Percentiles rank a stretch among this genome's conserved stretches.
These are phyloP conservation scores for Acer campestre DNA, from an alignment of 345 rosid species.

Conservation along the genomic window DNA sequence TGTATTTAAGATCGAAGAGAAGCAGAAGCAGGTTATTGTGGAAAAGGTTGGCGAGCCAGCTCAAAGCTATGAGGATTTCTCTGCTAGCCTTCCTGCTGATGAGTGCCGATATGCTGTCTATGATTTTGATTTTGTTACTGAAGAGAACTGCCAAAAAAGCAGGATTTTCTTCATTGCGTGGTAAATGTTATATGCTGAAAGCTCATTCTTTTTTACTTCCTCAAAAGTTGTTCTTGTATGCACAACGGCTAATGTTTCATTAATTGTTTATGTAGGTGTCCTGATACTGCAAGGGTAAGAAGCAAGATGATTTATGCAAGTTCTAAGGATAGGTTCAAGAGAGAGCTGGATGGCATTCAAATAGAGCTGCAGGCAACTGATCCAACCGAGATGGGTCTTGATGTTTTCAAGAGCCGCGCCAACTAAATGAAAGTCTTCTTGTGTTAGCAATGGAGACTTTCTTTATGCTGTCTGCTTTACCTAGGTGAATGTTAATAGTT, in stretches of 20 bases:
- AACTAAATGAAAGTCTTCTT: slow-evolving; percentile 24
- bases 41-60: slow-evolving; percentile 57
- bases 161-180: slow-evolving; percentile 61
- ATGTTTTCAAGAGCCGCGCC: slow-evolving; percentile 52
- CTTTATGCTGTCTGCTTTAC: slow-evolving; percentile 13
- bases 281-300: slow-evolving; percentile 58
- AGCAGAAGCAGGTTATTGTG: slow-evolving; percentile 55
- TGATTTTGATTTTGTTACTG: slow-evolving; percentile 57
- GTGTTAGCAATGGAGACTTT: slow-evolving; percentile 1
- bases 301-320: slow-evolving; percentile 74
- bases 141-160: slow-evolving; percentile 62
- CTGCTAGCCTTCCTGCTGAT: slow-evolving; percentile 54
- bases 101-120: slow-evolving; percentile 46
- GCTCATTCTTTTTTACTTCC: not conserved
- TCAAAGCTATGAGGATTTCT: slow-evolving; percentile 48
- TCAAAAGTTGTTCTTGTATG: not conserved
- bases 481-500: slow-evolving; percentile 30
- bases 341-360: slow-evolving; percentile 61
- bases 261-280: slow-evolving; percentile 42
- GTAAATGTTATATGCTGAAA: slow-evolving; percentile 25
- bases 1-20: slow-evolving; percentile 59
- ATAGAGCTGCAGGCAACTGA: slow-evolving; percentile 67
- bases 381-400: slow-evolving; percentile 67
- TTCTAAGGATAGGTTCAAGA: slow-evolving; percentile 66
- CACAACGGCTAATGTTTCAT: not conserved